Percentiles rank a stretch among this genome's conserved stretches.
Conservation (phyloP, 768 basidiomycete genomes). For the Amanita pseudoporphyria region DNA sequence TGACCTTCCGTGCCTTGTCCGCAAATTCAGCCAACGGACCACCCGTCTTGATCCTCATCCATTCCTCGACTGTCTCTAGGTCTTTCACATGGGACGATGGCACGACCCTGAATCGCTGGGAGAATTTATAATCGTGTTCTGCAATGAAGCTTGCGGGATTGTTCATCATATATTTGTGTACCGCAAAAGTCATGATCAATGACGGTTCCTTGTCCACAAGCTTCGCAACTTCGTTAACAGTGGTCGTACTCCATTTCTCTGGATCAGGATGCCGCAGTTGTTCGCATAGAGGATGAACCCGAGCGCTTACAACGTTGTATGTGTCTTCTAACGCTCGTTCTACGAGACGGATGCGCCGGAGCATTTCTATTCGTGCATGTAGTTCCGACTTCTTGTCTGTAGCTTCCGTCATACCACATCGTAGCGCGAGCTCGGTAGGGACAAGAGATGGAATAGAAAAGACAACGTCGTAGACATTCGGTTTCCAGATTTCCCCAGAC, state of each 20-base stretch:
- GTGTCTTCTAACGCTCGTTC: slow-evolving; percentile 37
- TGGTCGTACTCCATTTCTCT: slow-evolving; percentile 44
- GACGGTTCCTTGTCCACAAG: slow-evolving; percentile 28
- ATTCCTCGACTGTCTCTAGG: slow-evolving; percentile 35
- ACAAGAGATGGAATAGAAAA: slow-evolving; percentile 54
- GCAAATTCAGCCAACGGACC: slow-evolving; percentile 39
- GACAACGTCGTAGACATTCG: slow-evolving; percentile 42
- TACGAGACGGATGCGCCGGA: slow-evolving; percentile 48
- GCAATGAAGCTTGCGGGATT: slow-evolving; percentile 44
- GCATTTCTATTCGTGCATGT: slow-evolving; percentile 54
- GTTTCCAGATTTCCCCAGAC: slow-evolving; percentile 45
- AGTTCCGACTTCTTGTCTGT: slow-evolving; percentile 27
- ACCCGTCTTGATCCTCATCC: slow-evolving; percentile 30
- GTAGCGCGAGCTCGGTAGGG: slow-evolving; percentile 30
- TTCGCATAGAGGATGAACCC: slow-evolving; percentile 32
- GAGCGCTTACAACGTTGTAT: slow-evolving; percentile 17
- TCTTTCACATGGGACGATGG: slow-evolving; percentile 46
- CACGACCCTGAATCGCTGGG: slow-evolving; percentile 52
- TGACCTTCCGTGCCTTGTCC: slow-evolving; percentile 35
- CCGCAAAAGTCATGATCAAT: slow-evolving; percentile 28
- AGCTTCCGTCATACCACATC: slow-evolving; percentile 32
- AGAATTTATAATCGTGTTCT: slow-evolving; percentile 32
- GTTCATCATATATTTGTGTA: slow-evolving; percentile 60
- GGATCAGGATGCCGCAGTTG: slow-evolving; percentile 34
- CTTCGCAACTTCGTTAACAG: slow-evolving; percentile 42